A percentile compares a stretch with the other conserved stretches of the same genome.
phyloP scores from a whole-genome alignment of 306 rosid genomes.

The Ziziphus jujuba region DNA sequence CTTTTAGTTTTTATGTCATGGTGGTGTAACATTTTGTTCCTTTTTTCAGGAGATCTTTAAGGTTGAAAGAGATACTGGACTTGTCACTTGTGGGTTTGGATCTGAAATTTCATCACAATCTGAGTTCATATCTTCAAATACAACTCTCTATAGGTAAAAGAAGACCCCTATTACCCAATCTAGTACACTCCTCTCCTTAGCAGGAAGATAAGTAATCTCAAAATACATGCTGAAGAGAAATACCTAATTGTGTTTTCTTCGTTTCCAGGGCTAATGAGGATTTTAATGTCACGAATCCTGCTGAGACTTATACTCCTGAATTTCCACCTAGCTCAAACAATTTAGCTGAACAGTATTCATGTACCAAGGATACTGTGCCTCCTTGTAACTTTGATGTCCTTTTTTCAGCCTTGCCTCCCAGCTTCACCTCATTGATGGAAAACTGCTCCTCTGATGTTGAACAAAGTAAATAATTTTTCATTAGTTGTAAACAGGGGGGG shows the following conservation, averaged over 20 bases:
- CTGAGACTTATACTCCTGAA: slow-evolving; percentile 49
- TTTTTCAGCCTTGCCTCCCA: slow-evolving; percentile 69
- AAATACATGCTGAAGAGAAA: slow-evolving; percentile 19
- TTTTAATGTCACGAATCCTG: slow-evolving; percentile 41
- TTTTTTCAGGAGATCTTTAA: slow-evolving; percentile 57
- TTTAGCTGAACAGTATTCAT: slow-evolving; percentile 36
- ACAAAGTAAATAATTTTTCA: slow-evolving; percentile 44
- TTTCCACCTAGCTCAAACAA: slow-evolving; percentile 38
- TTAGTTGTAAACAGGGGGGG: not conserved
- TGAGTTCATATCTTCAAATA: slow-evolving; percentile 60
- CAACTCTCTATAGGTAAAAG: slow-evolving; percentile 43
- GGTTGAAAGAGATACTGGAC: slow-evolving; percentile 43
- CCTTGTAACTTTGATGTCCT: slow-evolving; percentile 35
- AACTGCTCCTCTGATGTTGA: slow-evolving; percentile 42
- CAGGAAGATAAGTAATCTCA: not conserved
- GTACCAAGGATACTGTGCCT: slow-evolving; percentile 28
- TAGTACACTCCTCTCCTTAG: slow-evolving; percentile 13
- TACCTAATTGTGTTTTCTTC: slow-evolving; percentile 23
- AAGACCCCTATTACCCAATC: not conserved
- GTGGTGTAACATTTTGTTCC: slow-evolving; percentile 19
- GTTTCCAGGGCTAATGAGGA: slow-evolving; percentile 55
- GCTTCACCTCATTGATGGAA: slow-evolving; percentile 64
- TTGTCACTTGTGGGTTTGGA: slow-evolving; percentile 47
- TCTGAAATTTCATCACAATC: slow-evolving; percentile 67
- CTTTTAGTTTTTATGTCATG: slow-evolving; percentile 11